These are phyloP conservation scores for Cytospora paraplurivora DNA, from an alignment of 2,329 filamentous ascomycete genomes.

Conservation along the genomic window DNA sequence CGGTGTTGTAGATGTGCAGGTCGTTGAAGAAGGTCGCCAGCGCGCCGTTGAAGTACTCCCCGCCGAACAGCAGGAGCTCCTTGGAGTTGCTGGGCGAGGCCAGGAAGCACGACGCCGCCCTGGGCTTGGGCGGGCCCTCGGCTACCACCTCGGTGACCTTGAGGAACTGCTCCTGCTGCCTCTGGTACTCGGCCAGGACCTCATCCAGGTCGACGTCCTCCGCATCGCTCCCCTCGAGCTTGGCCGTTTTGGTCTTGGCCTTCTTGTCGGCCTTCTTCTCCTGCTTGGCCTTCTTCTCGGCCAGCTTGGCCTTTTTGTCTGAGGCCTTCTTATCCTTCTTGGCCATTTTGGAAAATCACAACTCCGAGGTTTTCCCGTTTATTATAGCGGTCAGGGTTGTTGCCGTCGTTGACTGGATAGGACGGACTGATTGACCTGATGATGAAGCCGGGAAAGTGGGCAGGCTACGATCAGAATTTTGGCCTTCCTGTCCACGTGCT, in stretches of 20 bases:
- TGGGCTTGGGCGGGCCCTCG: constrained; percentile 71
- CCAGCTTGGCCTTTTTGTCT: constrained; percentile 50
- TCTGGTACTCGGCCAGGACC: constrained; percentile 89
- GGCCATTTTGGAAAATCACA: constrained; percentile 39
- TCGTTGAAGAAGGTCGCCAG: constrained; percentile 74
- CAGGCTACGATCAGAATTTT: constrained; percentile 12
- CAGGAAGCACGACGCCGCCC: constrained; percentile 79
- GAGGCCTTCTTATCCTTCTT: constrained; percentile 49
- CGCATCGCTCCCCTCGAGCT: constrained; percentile 78
- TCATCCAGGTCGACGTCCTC: constrained; percentile 93
- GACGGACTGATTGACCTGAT: background rate
- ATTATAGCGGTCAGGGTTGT: background rate
- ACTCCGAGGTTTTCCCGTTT: background rate
- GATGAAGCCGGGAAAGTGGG: constrained; percentile 14
- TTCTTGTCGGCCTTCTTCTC: constrained; percentile 91
- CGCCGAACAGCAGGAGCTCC: constrained; percentile 88
- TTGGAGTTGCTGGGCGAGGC: constrained; percentile 85
- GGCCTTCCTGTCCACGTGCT: constrained; percentile 15
- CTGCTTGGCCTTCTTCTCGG: constrained; percentile 74
- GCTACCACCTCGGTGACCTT: constrained; percentile 84
- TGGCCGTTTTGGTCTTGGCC: constrained; percentile 68
- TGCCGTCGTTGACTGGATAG: background rate
- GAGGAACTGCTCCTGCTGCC: constrained; percentile 89
- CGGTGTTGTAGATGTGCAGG: constrained; percentile 72
- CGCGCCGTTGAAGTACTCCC: constrained; percentile 93